Base-by-base conservation (phyloP, 2,329 filamentous ascomycete species). In the Gremmenia infestans region DNA sequence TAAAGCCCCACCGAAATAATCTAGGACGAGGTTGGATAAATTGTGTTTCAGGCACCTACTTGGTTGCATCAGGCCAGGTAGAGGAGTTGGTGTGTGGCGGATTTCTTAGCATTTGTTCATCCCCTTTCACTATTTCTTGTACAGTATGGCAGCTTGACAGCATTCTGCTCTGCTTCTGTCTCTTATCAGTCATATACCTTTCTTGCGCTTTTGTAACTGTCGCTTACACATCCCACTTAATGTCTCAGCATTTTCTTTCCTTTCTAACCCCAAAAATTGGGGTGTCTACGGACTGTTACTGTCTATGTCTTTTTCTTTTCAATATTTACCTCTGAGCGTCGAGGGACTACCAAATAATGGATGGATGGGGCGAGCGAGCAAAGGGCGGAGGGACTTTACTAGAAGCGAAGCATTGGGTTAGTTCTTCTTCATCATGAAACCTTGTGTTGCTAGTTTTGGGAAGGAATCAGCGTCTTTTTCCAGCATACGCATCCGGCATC, bases 61-160 rank as follows among this genome's bases (percentile, higher is more conserved):
- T 60, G 63, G 60, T 60, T 62, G 56, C 62, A 64, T 61, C 6
- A 51, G 46, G 58, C 53, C 60, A 58, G 60, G 61, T 64, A 63
- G 63, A 66, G 63, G 63, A 63, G 62, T 66, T 65, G 60, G 63
- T 61, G 60, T 65, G 55, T 51, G 54, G 45, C 45, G 60, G 59
- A 58, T 62, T 17, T 61, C 51, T 49, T 59, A 51, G 49, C 19
- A 57, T 50, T 25, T 5, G 5, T 58, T 57, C 25, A 46, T 40
- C 43, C 42, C 35, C 40, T 42, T 56, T 56, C 54, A 52, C 59
- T 64, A 54, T 53, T 56, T 63, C 57, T 54, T 67, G 64, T 65
- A 67, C 52, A 64, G 60, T 67, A 67, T 54, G 52, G 35, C 40
- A 51, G 45, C 48, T 48, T 32, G 45, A 49, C 46, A 50, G 35